These are phyloP conservation scores for Fusarium coffeatum DNA, from an alignment of 2,329 filamentous ascomycete species.

Conservation along the genomic window DNA sequence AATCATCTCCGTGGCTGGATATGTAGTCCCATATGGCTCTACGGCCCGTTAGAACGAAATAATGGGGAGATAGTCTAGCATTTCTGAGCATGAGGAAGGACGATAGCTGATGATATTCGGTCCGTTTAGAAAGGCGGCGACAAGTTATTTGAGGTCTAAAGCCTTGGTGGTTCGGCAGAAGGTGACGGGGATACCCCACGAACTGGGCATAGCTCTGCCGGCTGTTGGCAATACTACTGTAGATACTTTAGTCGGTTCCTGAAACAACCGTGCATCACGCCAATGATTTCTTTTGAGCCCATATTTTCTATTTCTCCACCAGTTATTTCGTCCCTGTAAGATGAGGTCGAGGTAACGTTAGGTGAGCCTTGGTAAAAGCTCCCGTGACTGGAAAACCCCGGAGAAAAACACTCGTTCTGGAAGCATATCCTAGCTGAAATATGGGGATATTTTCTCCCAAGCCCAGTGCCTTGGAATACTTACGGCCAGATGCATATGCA, in stretches of 20 bases:
- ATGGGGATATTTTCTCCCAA: not conserved
- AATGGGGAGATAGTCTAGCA: not conserved
- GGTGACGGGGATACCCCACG: conserved; percentile 15
- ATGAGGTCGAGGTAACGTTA: not conserved
- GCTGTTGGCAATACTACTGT: not conserved
- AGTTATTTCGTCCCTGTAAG: not conserved
- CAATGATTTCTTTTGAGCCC: not conserved
- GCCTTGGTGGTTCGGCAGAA: not conserved
- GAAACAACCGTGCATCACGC: conserved; percentile 1
- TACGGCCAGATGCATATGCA: not conserved
- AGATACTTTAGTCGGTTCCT: not conserved
- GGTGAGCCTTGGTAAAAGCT: not conserved
- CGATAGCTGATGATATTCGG: conserved; percentile 2
- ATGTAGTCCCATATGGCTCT: not conserved
- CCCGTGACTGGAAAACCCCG: not conserved
- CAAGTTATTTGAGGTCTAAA: not conserved
- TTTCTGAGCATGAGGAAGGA: not conserved
- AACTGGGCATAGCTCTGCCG: not conserved
- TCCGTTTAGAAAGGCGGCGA: conserved; percentile 9
- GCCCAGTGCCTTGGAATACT: not conserved
- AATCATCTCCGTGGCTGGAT: conserved; percentile 12
- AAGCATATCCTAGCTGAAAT: not conserved
- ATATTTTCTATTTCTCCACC: not conserved
- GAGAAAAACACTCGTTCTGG: not conserved
- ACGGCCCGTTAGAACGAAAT: not conserved